Evolutionary conservation across 2,329 filamentous ascomycete species (phyloP).

Genomic region (Verticillium tricorpus): DNA sequence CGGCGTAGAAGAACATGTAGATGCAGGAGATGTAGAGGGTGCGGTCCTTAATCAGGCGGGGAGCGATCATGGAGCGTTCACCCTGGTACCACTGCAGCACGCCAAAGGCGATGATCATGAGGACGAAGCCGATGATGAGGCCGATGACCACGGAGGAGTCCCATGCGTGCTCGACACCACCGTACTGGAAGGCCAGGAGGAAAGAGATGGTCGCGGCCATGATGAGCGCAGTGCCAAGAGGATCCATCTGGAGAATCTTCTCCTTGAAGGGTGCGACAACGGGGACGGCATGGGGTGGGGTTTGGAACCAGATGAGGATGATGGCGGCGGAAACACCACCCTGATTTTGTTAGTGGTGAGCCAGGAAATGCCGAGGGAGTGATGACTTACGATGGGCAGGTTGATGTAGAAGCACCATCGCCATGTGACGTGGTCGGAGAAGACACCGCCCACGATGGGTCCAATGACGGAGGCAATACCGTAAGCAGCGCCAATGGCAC

Average conservation of each 20-base stretch:
- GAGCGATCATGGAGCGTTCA: constrained; percentile 40
- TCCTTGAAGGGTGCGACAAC: constrained; percentile 12
- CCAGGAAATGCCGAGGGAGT: neutral
- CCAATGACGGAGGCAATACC: constrained; percentile 37
- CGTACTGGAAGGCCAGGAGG: constrained; percentile 47
- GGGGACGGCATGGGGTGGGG: constrained; percentile 5
- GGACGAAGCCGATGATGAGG: neutral
- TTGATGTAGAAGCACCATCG: constrained; percentile 36
- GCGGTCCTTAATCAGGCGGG: constrained; percentile 33
- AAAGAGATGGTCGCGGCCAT: constrained; percentile 37
- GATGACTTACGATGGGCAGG: constrained; percentile 29
- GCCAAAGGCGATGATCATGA: constrained; percentile 23
- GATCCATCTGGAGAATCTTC: constrained; percentile 12
- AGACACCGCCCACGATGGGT: constrained; percentile 30
- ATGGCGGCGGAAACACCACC: constrained; percentile 27
- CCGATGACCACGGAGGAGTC: neutral
- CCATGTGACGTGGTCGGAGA: constrained; percentile 31
- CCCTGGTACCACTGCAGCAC: constrained; percentile 31
- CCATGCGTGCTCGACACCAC: constrained; percentile 28
- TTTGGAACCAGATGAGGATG: constrained; percentile 21
- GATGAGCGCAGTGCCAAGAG: constrained; percentile 24
- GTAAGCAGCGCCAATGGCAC: constrained; percentile 36
- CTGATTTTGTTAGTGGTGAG: neutral
- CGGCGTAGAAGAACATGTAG: constrained; percentile 32
- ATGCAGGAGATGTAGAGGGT: constrained; percentile 30